Evolutionary conservation across 768 basidiomycete genomes (phyloP), one percentile per base, ranked within the genome.

Genomic region (Scleroderma bovista): DNA sequence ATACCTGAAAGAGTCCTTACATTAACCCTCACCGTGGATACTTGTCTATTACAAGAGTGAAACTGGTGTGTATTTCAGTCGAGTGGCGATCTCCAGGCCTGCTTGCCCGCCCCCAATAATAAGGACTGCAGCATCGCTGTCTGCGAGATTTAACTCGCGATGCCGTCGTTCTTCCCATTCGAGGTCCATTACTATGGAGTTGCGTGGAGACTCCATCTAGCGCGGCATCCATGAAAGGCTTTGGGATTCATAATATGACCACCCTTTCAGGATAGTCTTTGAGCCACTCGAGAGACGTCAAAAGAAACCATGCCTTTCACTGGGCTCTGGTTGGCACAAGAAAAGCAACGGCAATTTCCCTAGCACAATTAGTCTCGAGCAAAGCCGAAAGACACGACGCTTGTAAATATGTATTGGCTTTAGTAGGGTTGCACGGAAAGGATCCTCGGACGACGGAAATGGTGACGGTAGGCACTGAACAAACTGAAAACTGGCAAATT

Each of bases 31-130:
- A 81, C 63, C 74, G 66, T 19, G 61, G 42, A 36, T 76, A 72
- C 53, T 69, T 69, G 54, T 86, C 83, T 13, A 86, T 65, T 19
- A 83, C 64, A 19, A 89, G 69, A 0, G 75, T 68, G 69, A 60
- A 15, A 88, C 69, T n/a, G 76, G 76, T 23, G 86, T 65, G 34
- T 66, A 67, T 54, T 81, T 79, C 53, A 89, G 66, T 20, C 84
- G 70, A 2, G 84, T 82, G 0, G 85, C 84, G 1, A 80, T 58
- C 34, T 71, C 76, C 38, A 90, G 65, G 3, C 86, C 87, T 54
- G 77, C 76, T 50, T 86, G 87, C 1, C 83, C 83, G 3, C 74
- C 83, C 8, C 83, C 82, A 20, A 85, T 69, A 40, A 87, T 64
- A 36, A 87, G 66, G 7, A 87, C 86, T 1, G 72, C 71, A 0